Evolutionary conservation across 2,329 filamentous ascomycete species (phyloP).

Genomic region (Oidium heveae): DNA sequence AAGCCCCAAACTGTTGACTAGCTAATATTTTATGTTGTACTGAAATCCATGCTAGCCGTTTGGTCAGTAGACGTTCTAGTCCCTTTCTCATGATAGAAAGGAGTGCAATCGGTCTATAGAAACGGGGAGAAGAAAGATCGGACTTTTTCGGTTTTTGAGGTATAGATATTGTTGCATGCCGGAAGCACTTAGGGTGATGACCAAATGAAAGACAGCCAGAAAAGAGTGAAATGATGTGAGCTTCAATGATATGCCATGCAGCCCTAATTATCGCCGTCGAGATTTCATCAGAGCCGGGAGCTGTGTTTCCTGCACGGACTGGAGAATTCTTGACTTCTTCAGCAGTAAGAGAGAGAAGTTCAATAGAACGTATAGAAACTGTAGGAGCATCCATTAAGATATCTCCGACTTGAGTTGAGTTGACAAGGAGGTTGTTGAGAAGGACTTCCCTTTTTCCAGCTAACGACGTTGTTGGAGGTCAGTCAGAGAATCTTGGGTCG

Average conservation of each 20-base stretch:
- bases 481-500: too few species aligned
- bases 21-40: too few species aligned
- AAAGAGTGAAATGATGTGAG: background rate
- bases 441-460: background rate
- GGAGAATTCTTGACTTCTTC: background rate
- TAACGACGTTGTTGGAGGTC: background rate
- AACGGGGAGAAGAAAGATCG: background rate
- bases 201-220: background rate
- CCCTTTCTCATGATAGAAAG: background rate
- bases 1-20: too few species aligned
- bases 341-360: background rate
- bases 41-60: too few species aligned
- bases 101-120: too few species aligned
- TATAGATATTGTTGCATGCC: background rate
- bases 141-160: background rate
- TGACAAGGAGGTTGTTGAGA: background rate
- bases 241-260: background rate
- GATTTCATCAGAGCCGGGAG: too few species aligned
- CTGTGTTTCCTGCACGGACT: background rate
- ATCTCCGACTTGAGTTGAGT: background rate
- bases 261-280: background rate
- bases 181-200: background rate
- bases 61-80: background rate
- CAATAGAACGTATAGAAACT: background rate
- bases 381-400: background rate